Evolutionary conservation across 1,284 basidiomycete species (phyloP).

Genomic region (Marasmius sp.): DNA sequence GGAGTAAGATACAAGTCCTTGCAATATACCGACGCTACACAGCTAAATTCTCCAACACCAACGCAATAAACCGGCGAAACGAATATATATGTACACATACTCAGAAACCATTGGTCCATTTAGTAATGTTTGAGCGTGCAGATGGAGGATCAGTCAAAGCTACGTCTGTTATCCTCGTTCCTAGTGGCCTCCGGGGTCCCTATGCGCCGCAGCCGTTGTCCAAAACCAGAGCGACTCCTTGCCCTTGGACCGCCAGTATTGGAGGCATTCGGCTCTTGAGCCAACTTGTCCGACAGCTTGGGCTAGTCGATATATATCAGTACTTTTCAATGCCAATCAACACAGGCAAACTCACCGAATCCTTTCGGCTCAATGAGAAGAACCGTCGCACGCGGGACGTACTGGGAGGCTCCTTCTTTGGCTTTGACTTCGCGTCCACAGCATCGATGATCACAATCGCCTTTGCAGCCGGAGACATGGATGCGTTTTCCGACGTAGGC

Average conservation of each 20-base stretch:
- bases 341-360: constrained; percentile 30
- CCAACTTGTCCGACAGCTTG: background rate
- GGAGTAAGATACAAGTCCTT: too few species aligned
- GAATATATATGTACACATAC: background rate
- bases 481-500: constrained; percentile 12
- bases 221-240: background rate
- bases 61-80: background rate
- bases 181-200: constrained; percentile 11
- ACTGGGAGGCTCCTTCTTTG: constrained; percentile 25
- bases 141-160: constrained; percentile 8
- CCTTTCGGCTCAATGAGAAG: constrained; percentile 39
- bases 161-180: constrained; percentile 11
- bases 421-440: constrained; percentile 41
- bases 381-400: constrained; percentile 32
- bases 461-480: constrained; percentile 51
- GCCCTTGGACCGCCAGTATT: background rate
- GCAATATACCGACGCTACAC: background rate
- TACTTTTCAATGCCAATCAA: background rate
- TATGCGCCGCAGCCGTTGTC: constrained; percentile 1
- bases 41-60: background rate
- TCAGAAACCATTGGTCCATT: background rate
- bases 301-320: background rate
- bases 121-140: background rate
- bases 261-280: constrained; percentile 1
- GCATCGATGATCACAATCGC: constrained; percentile 61